Evolutionary conservation across 164 flowering plant genomes (phyloP), one percentile per base, ranked within the genome.

Genomic region (Macadamia tetraphylla): DNA sequence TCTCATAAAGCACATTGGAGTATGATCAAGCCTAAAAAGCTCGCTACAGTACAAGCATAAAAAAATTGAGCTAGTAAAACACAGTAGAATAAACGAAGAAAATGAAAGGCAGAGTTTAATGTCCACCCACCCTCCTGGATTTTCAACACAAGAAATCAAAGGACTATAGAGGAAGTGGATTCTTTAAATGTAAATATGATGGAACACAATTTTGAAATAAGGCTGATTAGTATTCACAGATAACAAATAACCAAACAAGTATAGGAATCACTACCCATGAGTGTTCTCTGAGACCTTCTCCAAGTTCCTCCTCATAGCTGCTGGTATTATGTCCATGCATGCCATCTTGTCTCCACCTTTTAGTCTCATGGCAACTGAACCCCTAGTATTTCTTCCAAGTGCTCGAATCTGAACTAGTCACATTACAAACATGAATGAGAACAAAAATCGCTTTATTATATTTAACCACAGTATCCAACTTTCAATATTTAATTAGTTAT

Each of bases 291-390:
- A 72, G 48, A 30, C 66, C 65, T 35, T 73, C 49, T 83, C 81
- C 73, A 83, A 67, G 65, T 83, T 81, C 71, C 82, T 86, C 70
- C 78, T 70, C 76, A 81, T 64, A 32, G 87, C 63, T 63, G 90
- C 92, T 40, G 97, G 98, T 64, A 92, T 88, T 57, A 92, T 81
- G 81, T 92, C 98, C 82, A 92, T 80, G 76, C 91, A 81, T 49
- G 99, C 98, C 86, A 94, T 81, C 77, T 81, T 85, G 76, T 94
- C 98, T 67, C 78, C 95, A n/a, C 65, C 75, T 80, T 76, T 92
- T 6, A 94, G 79, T 81, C 85, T 87, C 99, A 94, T 92, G 63
- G 99, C 94, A 77, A 87, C 74, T 29, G 80, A 58, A 71, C 99
- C 99, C 78, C 97, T 84, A 3, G 99, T 89, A 74, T 82, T 92